Evolutionary conservation across 2,329 filamentous ascomycete species (phyloP), one percentile per base, ranked within the genome.

Genomic region (Cephalotrichum gorgonifer): DNA sequence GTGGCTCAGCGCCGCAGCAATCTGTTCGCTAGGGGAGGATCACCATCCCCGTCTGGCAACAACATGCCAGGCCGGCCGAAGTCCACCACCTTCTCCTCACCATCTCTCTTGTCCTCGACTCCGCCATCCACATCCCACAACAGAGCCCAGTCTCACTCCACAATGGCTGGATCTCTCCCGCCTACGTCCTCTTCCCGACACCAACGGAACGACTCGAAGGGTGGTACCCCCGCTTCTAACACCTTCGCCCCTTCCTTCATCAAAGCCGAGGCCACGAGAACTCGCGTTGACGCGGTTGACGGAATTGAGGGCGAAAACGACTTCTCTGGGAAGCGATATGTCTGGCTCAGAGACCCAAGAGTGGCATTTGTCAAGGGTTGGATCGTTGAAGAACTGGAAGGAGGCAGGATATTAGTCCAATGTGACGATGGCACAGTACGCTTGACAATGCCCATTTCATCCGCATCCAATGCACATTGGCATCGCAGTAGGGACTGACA

Each of bases 171-270:
- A 8, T 5, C 15, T 17, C 26, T 26, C 17, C 12, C 25, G 26
- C 17, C 39, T 11, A 17, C 27, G 17, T 30, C 43, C 1, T 8
- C 1, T 82, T 63, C 60, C 17, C 64, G 69, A 27, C 69, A 75
- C 54, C 62, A 65, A 20, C 70, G 74, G 26, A 69, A 65, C 44
- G 78, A 83, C 55, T 93, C 89, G 5, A 76, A 78, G 54, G 81
- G 76, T 51, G 78, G 73, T 57, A 77, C 76, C 2, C 75, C 80
- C 6, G 72, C 74, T 6, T 87, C 85, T 0, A 85, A 79, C 55
- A 98, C 93, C 2, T 98, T 98, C 70, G 91, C 93, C 31, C 93
- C 91, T 3, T 87, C 88, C 9, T 98, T 98, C 66, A 97, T 98
- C 68, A 93, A 91, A 64, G 80, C 83, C 0, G 89, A 95, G 55